Evolutionary conservation across 2,329 filamentous ascomycete species (phyloP).

Genomic region (Ophiostoma ips): DNA sequence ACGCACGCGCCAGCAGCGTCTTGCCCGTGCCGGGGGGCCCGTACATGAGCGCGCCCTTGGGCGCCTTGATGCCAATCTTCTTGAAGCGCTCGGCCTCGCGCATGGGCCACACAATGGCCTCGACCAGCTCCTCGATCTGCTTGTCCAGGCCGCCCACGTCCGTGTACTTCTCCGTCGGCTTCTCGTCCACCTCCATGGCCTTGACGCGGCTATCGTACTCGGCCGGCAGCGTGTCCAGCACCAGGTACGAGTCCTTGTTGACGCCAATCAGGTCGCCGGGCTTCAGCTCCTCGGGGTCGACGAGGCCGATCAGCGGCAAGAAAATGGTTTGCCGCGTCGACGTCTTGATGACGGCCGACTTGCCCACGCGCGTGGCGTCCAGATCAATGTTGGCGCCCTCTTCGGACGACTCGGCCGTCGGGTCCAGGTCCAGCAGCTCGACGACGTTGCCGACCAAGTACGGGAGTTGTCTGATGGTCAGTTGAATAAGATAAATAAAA

Average conservation of each 20-base stretch:
- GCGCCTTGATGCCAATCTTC: constrained; percentile 99
- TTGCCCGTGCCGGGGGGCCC: constrained; percentile 84
- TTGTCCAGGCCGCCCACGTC: constrained; percentile 97
- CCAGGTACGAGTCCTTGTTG: constrained; percentile 97
- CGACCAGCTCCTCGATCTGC: constrained; percentile 96
- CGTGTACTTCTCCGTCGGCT: constrained; percentile 96
- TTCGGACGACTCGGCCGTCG: constrained; percentile 87
- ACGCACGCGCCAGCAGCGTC: constrained; percentile 84
- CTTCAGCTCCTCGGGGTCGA: constrained; percentile 89
- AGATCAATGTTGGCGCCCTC: constrained; percentile 98
- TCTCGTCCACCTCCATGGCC: constrained; percentile 99
- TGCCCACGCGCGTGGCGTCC: constrained; percentile 90
- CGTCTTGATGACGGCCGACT: constrained; percentile 98
- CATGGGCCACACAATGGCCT: constrained; percentile 99
- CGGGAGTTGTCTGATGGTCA: constrained; percentile 62
- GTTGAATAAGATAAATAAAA: background rate
- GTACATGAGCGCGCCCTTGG: constrained; percentile 98
- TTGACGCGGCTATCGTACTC: constrained; percentile 99
- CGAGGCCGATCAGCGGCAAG: constrained; percentile 87
- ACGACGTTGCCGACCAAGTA: constrained; percentile 98
- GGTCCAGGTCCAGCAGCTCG: constrained; percentile 90
- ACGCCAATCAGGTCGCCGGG: constrained; percentile 94
- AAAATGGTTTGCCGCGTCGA: constrained; percentile 98
- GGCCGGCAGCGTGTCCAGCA: constrained; percentile 88
- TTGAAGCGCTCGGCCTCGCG: constrained; percentile 98